phyloP scores from a whole-genome alignment of 2,329 filamentous ascomycete genomes.

The Seiridium cupressi region DNA sequence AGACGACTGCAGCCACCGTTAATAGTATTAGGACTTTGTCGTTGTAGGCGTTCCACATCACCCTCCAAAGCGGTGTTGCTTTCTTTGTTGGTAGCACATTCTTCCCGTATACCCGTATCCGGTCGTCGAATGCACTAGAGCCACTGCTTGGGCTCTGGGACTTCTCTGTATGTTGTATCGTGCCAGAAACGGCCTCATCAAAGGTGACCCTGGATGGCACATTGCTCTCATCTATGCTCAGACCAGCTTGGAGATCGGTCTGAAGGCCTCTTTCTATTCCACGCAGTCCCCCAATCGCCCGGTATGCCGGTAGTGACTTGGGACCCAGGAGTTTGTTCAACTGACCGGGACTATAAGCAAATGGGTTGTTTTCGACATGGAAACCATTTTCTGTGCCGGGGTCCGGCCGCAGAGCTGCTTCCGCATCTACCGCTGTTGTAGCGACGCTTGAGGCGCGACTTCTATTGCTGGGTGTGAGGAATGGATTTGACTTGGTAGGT shows the following conservation, averaged over 20 bases:
- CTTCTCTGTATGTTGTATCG: slow-evolving; percentile 18
- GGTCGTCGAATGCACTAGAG: slow-evolving; percentile 41
- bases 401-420: slow-evolving; percentile 62
- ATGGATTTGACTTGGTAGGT: slow-evolving; percentile 22
- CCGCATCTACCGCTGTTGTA: slow-evolving; percentile 19
- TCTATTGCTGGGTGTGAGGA: slow-evolving; percentile 25
- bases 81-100: slow-evolving; percentile 62
- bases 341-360: slow-evolving; percentile 72
- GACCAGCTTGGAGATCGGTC: slow-evolving; percentile 59
- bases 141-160: slow-evolving; percentile 7
- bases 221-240: slow-evolving; percentile 65
- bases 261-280: slow-evolving; percentile 70
- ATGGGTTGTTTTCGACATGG: slow-evolving; percentile 65
- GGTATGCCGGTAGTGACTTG: slow-evolving; percentile 69
- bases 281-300: slow-evolving; percentile 66
- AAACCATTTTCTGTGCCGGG: slow-evolving; percentile 71
- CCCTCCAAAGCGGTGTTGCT: slow-evolving; percentile 52
- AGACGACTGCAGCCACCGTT: slow-evolving; percentile 66
- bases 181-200: slow-evolving; percentile 24
- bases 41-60: slow-evolving; percentile 70
- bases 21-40: slow-evolving; percentile 72
- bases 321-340: slow-evolving; percentile 73
- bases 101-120: slow-evolving; percentile 57
- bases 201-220: slow-evolving; percentile 26
- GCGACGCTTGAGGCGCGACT: slow-evolving; percentile 27